Percentiles rank a stretch among this genome's conserved stretches.
Evolutionary conservation across 192 early-diverging fungal species (phyloP).

Genomic region (Mortierella alpina): DNA sequence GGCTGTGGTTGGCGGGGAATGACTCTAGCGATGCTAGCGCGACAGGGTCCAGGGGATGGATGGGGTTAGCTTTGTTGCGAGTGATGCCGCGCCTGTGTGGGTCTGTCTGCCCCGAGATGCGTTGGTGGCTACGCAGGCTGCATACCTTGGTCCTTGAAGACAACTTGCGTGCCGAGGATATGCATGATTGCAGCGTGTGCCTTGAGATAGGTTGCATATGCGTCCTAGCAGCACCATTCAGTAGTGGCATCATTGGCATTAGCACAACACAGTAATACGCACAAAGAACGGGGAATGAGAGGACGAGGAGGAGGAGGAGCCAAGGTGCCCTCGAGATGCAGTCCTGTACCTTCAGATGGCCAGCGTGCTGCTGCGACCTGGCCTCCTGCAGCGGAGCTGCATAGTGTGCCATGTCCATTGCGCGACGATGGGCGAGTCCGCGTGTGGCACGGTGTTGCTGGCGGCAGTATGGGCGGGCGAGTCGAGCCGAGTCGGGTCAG

Average conservation of each 20-base stretch:
- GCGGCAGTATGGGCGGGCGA: too few species aligned
- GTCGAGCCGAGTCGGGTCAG: too few species aligned
- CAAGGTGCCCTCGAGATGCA: too few species aligned
- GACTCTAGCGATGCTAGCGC: constrained; percentile 21
- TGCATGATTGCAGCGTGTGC: constrained; percentile 21
- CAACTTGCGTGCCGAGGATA: constrained; percentile 25
- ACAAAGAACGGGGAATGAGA: background rate
- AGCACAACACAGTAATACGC: background rate
- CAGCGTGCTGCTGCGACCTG: constrained; percentile 30
- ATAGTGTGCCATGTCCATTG: constrained; percentile 25
- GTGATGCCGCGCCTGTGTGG: too few species aligned
- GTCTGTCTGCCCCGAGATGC: background rate
- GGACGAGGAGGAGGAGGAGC: background rate
- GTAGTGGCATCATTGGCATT: background rate
- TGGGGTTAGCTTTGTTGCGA: background rate
- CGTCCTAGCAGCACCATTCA: constrained; percentile 7
- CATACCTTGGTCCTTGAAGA: constrained; percentile 40
- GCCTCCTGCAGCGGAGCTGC: constrained; percentile 24
- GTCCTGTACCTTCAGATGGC: constrained; percentile 28
- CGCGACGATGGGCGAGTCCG: too few species aligned
- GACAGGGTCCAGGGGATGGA: background rate
- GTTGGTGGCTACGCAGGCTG: background rate
- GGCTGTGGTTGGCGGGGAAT: constrained; percentile 30
- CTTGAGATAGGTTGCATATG: constrained; percentile 30
- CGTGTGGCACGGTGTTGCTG: too few species aligned